Conservation (phyloP, 139 green algal species). For the Picochlorum costavermella region DNA sequence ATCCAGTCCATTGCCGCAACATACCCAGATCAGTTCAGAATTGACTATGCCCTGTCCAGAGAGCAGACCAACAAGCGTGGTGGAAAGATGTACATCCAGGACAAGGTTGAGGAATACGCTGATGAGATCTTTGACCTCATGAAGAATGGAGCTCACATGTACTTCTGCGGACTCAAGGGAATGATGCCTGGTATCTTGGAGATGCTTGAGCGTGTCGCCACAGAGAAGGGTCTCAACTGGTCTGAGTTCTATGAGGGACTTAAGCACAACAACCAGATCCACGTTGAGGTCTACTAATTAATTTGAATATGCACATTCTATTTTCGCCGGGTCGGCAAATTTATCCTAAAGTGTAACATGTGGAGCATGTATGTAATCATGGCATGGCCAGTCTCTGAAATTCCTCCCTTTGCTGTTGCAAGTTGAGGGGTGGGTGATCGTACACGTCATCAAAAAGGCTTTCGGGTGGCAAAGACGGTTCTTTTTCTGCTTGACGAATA, state of each 20-base stretch:
- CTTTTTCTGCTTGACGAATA: conserved; percentile 46
- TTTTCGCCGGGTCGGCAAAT: background rate
- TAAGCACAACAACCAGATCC: conserved; percentile 86
- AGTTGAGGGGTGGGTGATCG: conserved; percentile 48
- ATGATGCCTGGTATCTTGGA: conserved; percentile 98
- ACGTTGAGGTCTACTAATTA: conserved; percentile 92
- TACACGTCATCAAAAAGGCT: conserved; percentile 79
- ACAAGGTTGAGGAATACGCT: conserved; percentile 95
- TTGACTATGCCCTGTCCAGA: conserved; percentile 94
- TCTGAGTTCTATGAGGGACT: conserved; percentile 77
- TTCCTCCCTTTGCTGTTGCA: conserved; percentile 56
- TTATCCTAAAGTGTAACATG: too few species aligned
- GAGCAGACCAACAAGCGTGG: conserved; percentile 44
- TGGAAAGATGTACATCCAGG: conserved; percentile 71
- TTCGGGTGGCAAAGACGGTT: conserved; percentile 51
- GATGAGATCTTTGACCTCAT: conserved; percentile 97
- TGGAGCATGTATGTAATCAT: background rate
- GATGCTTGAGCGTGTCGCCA: conserved; percentile 90
- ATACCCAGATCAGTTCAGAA: conserved; percentile 87
- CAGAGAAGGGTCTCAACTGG: conserved; percentile 79
- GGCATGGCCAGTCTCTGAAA: background rate
- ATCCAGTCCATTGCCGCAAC: conserved; percentile 46
- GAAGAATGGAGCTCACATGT: conserved; percentile 94
- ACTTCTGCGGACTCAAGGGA: conserved; percentile 98
- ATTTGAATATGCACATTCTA: background rate